phyloP scores from a whole-genome alignment of 768 basidiomycete species.

The Calocybe indica region DNA sequence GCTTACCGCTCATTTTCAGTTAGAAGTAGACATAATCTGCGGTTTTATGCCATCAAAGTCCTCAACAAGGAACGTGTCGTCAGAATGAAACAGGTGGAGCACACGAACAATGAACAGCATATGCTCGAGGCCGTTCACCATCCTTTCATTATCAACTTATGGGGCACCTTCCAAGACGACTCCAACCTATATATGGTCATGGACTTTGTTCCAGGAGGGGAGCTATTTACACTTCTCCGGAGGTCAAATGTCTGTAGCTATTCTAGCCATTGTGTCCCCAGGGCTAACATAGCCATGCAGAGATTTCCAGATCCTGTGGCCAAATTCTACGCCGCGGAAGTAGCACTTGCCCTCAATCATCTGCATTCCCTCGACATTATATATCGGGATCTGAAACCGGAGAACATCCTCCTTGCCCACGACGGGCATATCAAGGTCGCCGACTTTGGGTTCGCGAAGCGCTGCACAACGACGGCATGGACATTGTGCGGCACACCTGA shows the following conservation, averaged over 20 bases:
- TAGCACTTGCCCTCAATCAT: slow-evolving; percentile 88
- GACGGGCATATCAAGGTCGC: slow-evolving; percentile 97
- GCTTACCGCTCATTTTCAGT: slow-evolving; percentile 36
- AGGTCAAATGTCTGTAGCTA: slow-evolving; percentile 69
- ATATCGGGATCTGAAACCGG: slow-evolving; percentile 96
- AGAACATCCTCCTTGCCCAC: slow-evolving; percentile 89
- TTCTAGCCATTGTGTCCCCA: slow-evolving; percentile 6
- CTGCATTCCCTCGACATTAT: slow-evolving; percentile 85
- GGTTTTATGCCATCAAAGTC: slow-evolving; percentile 95
- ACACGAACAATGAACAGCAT: slow-evolving; percentile 91
- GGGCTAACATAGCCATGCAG: slow-evolving; percentile 31
- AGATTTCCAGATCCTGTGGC: slow-evolving; percentile 96
- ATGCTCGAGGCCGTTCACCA: slow-evolving; percentile 85
- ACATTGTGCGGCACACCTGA: slow-evolving; percentile 95
- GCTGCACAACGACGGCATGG: slow-evolving; percentile 83
- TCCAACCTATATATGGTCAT: slow-evolving; percentile 97
- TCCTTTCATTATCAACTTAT: slow-evolving; percentile 93
- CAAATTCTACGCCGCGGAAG: slow-evolving; percentile 96
- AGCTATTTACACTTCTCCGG: slow-evolving; percentile 89
- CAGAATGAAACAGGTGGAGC: slow-evolving; percentile 91
- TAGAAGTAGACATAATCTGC: slow-evolving; percentile 88
- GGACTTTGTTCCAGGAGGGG: slow-evolving; percentile 95
- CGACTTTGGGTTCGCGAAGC: slow-evolving; percentile 95
- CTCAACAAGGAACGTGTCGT: slow-evolving; percentile 91
- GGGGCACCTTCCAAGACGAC: slow-evolving; percentile 92